Evolutionary conservation across 2,329 filamentous ascomycete species (phyloP), one percentile per base, ranked within the genome.

Genomic region (Talaromyces sp.): DNA sequence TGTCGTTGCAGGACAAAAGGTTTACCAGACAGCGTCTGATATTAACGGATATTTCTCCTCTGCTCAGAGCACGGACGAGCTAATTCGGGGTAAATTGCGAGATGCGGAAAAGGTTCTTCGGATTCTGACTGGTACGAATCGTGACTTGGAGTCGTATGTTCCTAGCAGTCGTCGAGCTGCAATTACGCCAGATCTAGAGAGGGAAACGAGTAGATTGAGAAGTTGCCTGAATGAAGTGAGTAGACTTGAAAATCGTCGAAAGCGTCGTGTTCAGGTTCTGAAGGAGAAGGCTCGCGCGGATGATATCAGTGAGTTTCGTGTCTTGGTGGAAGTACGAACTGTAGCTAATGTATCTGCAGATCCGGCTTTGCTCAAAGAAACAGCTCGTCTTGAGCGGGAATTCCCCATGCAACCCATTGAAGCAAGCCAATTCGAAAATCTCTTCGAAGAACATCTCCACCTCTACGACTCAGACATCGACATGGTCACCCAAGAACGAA

Each of bases 391-490:
- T 13, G 95, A 98, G 79, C 88, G 93, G 54, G 89, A 91, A 66
- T 94, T 92, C 68, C 91, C 93, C 0, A 91, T 91, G 78, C 93
- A 93, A 43, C 86, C 88, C 11, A 90, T 99, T 61, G 90, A 92
- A 60, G 89, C 94, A 0, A 91, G 91, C 2, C 93, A 97, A 72
- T 98, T 99, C 73, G 95, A 99, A 72, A 86, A 88, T 62, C 90
- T 98, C 56, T 97, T 98, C 69, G 92, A 96, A 72, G 85, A 88
- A 69, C 88, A 93, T 1, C 85, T 99, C 1, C 87, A 90, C 54
- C 83, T 89, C 56, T 99, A 98, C 75, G 91, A 96, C 68, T 79
- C 86, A 0, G 94, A 98, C 70, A 80, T 91, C 17, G 87, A 89
- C 29, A 85, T 88, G 66, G 81, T 96, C 0, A 82, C 85, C 2